These are phyloP conservation scores for Trichothecium roseum DNA, from an alignment of 2,329 filamentous ascomycete species.

Conservation along the genomic window DNA sequence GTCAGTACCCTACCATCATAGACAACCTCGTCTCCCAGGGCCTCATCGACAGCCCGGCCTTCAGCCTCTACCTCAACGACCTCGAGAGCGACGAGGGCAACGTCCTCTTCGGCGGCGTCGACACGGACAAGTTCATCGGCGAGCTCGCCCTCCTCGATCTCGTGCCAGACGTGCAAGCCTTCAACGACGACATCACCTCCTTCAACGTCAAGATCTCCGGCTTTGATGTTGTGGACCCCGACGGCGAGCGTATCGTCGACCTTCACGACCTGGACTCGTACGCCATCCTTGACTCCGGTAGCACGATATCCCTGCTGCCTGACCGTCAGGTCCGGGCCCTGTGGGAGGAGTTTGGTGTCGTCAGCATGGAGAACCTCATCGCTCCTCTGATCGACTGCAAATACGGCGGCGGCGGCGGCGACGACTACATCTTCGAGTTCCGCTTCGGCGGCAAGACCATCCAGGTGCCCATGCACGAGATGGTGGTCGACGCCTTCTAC, in stretches of 20 bases:
- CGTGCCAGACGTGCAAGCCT: slow-evolving; percentile 24
- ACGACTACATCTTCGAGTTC: slow-evolving; percentile 38
- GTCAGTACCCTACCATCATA: slow-evolving; percentile 47
- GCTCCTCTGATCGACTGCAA: slow-evolving; percentile 43
- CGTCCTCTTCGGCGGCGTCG: slow-evolving; percentile 71
- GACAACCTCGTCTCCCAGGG: slow-evolving; percentile 52
- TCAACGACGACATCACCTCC: slow-evolving; percentile 27
- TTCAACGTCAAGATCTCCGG: slow-evolving; percentile 24
- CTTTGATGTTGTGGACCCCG: slow-evolving; percentile 25
- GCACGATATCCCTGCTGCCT: slow-evolving; percentile 60
- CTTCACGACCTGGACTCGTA: slow-evolving; percentile 29
- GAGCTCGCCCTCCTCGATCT: slow-evolving; percentile 33
- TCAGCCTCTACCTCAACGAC: slow-evolving; percentile 62
- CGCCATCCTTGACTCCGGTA: slow-evolving; percentile 65
- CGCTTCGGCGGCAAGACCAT: slow-evolving; percentile 37
- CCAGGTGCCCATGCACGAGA: slow-evolving; percentile 39
- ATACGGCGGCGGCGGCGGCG: slow-evolving; percentile 29
- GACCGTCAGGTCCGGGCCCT: slow-evolving; percentile 41
- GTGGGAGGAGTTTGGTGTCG: slow-evolving; percentile 41
- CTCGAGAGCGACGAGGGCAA: slow-evolving; percentile 52
- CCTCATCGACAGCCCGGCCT: slow-evolving; percentile 52
- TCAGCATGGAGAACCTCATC: slow-evolving; percentile 26
- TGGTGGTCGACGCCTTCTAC: slow-evolving; percentile 35
- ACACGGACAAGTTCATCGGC: slow-evolving; percentile 61
- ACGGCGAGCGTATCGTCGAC: slow-evolving; percentile 17